Evolutionary conservation across 2,329 filamentous ascomycete species (phyloP).

Genomic region (Ilyonectria mors-panacis): DNA sequence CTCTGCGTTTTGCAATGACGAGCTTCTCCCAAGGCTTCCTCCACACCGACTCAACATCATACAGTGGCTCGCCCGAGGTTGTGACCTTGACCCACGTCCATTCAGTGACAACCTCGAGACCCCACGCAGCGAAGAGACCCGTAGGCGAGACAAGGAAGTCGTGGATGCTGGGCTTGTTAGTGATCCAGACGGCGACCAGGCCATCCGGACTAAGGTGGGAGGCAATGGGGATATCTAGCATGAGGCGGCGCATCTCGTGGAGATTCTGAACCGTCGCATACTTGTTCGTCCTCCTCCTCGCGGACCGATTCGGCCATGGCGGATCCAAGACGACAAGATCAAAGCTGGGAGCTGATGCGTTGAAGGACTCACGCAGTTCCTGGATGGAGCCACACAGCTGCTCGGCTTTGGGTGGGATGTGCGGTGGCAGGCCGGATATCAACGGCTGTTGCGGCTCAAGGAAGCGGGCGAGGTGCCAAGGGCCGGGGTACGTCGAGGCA

Average conservation of each 20-base stretch:
- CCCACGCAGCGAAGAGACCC: slow-evolving; percentile 78
- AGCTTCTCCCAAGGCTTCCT: slow-evolving; percentile 84
- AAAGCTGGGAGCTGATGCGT: slow-evolving; percentile 66
- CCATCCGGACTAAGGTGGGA: slow-evolving; percentile 67
- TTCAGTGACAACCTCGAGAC: slow-evolving; percentile 75
- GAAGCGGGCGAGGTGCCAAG: slow-evolving; percentile 63
- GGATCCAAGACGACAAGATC: slow-evolving; percentile 81
- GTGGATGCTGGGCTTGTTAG: slow-evolving; percentile 76
- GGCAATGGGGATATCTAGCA: slow-evolving; percentile 70
- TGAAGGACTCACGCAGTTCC: slow-evolving; percentile 58
- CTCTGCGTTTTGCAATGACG: slow-evolving; percentile 69
- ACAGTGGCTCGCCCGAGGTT: slow-evolving; percentile 73
- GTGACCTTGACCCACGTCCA: slow-evolving; percentile 88
- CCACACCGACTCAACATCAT: slow-evolving; percentile 72
- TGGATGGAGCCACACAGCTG: slow-evolving; percentile 66
- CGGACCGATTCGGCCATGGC: slow-evolving; percentile 86
- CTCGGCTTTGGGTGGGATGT: slow-evolving; percentile 60
- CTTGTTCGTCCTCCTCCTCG: slow-evolving; percentile 68
- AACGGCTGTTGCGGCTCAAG: slow-evolving; percentile 28
- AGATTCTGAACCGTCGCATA: slow-evolving; percentile 64
- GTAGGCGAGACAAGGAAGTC: slow-evolving; percentile 65
- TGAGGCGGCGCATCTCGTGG: slow-evolving; percentile 63
- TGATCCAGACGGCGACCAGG: slow-evolving; percentile 82
- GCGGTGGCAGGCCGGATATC: slow-evolving; percentile 28
- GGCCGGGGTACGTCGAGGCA: slow-evolving; percentile 54